These are phyloP conservation scores for Coniferiporia sulphurascens DNA, from an alignment of 1,284 basidiomycete species.

Conservation along the genomic window DNA sequence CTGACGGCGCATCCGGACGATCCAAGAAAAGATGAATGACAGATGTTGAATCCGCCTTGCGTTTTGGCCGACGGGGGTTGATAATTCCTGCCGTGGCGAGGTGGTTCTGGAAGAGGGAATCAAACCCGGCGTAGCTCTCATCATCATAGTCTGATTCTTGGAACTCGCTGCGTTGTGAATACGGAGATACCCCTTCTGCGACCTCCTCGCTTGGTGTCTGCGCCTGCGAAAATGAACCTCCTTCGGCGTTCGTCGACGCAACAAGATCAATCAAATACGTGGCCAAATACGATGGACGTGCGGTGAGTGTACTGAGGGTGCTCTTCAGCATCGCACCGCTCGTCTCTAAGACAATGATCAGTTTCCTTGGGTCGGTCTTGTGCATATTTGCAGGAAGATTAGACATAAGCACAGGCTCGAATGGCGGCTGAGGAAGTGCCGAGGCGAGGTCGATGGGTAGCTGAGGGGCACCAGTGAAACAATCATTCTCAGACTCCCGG, in stretches of 20 bases:
- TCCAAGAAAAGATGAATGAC: slow-evolving; percentile 75
- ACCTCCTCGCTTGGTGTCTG: slow-evolving; percentile 14
- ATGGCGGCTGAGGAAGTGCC: slow-evolving; percentile 38
- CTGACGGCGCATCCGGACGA: slow-evolving; percentile 71
- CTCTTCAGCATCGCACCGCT: slow-evolving; percentile 59
- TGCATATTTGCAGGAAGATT: slow-evolving; percentile 58
- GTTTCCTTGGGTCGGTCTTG: slow-evolving; percentile 66
- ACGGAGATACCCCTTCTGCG: slow-evolving; percentile 39
- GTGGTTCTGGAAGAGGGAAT: slow-evolving; percentile 48
- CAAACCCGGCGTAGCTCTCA: slow-evolving; percentile 33
- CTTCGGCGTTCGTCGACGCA: slow-evolving; percentile 23
- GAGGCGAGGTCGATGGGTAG: slow-evolving; percentile 12
- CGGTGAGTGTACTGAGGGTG: slow-evolving; percentile 57
- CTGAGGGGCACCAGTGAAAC: slow-evolving; percentile 14
- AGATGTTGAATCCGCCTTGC: slow-evolving; percentile 30
- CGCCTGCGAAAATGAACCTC: slow-evolving; percentile 22
- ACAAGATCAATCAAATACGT: slow-evolving; percentile 50
- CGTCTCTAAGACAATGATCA: slow-evolving; percentile 77
- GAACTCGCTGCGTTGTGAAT: slow-evolving; percentile 28
- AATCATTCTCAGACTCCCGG: slow-evolving; percentile 6
- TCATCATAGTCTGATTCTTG: slow-evolving; percentile 32
- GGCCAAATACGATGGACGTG: slow-evolving; percentile 61
- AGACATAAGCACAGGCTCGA: slow-evolving; percentile 62
- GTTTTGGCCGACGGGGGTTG: slow-evolving; percentile 24
- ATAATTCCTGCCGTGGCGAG: slow-evolving; percentile 54